Evolutionary conservation across 2,329 filamentous ascomycete genomes (phyloP).

Genomic region (Fusarium sterilihyphosum): DNA sequence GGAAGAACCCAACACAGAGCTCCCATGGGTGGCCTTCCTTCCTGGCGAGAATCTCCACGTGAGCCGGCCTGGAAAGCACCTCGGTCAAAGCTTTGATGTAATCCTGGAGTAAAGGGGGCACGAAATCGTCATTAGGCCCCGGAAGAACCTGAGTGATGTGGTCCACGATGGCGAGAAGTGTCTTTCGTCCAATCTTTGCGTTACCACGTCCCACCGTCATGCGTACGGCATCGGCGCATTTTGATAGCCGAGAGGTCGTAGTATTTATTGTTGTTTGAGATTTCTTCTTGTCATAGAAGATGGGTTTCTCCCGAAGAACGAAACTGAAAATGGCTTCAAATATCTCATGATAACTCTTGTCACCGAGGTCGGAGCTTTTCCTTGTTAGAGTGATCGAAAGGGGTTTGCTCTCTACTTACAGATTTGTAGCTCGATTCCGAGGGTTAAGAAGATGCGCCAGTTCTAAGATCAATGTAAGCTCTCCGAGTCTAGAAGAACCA

Average conservation of each 20-base stretch:
- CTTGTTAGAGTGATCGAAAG: slow-evolving; percentile 10
- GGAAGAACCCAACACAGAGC: slow-evolving; percentile 75
- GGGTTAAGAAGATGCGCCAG: slow-evolving; percentile 52
- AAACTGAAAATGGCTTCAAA: slow-evolving; percentile 83
- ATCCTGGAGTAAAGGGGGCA: slow-evolving; percentile 76
- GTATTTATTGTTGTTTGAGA: slow-evolving; percentile 56
- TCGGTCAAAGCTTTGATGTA: slow-evolving; percentile 80
- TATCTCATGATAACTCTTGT: slow-evolving; percentile 83
- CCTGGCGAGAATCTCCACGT: slow-evolving; percentile 80
- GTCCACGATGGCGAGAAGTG: slow-evolving; percentile 79
- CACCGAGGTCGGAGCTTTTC: slow-evolving; percentile 62
- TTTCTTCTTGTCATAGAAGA: slow-evolving; percentile 66
- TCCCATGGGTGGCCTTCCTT: slow-evolving; percentile 71
- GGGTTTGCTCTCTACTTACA: slow-evolving; percentile 43
- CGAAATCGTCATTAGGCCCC: slow-evolving; percentile 67
- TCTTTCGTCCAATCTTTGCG: slow-evolving; percentile 76
- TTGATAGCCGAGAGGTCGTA: slow-evolving; percentile 67
- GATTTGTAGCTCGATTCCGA: slow-evolving; percentile 48
- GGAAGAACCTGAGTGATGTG: slow-evolving; percentile 83
- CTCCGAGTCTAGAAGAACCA: neutral
- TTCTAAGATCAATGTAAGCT: slow-evolving; percentile 43
- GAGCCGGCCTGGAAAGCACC: slow-evolving; percentile 77
- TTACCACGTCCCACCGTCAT: slow-evolving; percentile 76
- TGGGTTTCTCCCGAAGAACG: slow-evolving; percentile 72
- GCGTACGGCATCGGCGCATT: slow-evolving; percentile 77